Conservation (phyloP, 2,329 filamentous ascomycete species). For the Fusarium setosum region DNA sequence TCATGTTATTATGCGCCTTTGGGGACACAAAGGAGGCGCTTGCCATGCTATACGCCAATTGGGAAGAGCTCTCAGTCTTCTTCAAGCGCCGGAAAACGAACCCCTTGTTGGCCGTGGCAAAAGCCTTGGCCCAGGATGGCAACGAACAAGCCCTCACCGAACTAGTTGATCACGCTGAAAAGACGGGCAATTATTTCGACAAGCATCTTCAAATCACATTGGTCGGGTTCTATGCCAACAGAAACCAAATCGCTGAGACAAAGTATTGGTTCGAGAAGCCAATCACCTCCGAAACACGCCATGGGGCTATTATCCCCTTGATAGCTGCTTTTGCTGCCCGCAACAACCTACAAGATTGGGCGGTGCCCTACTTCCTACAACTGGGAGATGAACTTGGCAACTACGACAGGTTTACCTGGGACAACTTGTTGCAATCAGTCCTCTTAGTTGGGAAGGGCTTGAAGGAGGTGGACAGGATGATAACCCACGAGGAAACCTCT, state of each 20-base stretch:
- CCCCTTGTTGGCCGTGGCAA: conserved; percentile 46
- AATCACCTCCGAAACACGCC: conserved; percentile 47
- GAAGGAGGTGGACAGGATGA: conserved; percentile 62
- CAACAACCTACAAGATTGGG: conserved; percentile 71
- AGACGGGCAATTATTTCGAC: conserved; percentile 57
- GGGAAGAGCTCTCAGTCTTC: conserved; percentile 38
- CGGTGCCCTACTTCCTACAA: conserved; percentile 66
- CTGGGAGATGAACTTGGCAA: conserved; percentile 59
- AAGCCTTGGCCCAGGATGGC: conserved; percentile 71
- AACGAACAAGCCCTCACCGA: conserved; percentile 67
- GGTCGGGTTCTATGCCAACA: conserved; percentile 70
- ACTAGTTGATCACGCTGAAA: conserved; percentile 64
- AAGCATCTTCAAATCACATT: conserved; percentile 64
- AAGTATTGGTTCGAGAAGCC: conserved; percentile 75
- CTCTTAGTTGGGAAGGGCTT: conserved; percentile 75
- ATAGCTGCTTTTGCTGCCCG: conserved; percentile 65
- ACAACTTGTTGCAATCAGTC: conserved; percentile 80
- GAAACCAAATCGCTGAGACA: conserved; percentile 68
- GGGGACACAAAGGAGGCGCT: conserved; percentile 66
- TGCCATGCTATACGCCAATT: conserved; percentile 52
- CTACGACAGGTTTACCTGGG: conserved; percentile 68
- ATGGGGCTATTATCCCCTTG: conserved; percentile 40
- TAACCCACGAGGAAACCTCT: conserved; percentile 75
- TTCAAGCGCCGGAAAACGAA: conserved; percentile 35
- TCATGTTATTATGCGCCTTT: conserved; percentile 65